phyloP scores from a whole-genome alignment of 2,329 filamentous ascomycete species.

The Plectosphaerella cucumerina region DNA sequence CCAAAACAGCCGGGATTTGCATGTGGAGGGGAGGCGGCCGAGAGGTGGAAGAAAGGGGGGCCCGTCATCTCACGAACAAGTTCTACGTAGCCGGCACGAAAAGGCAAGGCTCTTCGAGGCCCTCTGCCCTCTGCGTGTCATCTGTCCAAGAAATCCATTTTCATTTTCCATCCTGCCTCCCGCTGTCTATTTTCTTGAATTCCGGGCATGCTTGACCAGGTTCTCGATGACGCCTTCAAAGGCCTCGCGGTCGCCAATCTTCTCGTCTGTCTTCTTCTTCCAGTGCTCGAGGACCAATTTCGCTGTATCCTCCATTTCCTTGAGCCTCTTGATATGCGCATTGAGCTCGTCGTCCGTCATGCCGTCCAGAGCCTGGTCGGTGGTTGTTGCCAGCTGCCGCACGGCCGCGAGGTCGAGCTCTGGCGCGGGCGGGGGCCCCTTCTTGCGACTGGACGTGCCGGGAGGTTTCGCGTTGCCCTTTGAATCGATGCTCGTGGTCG shows the following conservation, averaged over 20 bases:
- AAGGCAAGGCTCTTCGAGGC: no score
- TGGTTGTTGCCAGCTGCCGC: constrained; percentile 75
- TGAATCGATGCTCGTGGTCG: constrained; percentile 55
- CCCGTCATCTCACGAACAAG: no score
- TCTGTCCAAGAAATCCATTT: no score
- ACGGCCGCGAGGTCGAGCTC: constrained; percentile 76
- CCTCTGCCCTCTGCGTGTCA: no score
- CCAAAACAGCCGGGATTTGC: no score
- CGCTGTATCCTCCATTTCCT: constrained; percentile 66
- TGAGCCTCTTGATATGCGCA: constrained; percentile 64
- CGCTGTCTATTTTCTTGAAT: constrained; percentile 64
- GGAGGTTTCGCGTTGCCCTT: constrained; percentile 44
- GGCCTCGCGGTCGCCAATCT: constrained; percentile 84
- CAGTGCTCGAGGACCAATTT: constrained; percentile 82
- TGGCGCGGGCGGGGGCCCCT: constrained; percentile 63
- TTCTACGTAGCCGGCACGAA: no score
- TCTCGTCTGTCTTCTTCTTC: constrained; percentile 80
- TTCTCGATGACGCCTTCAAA: constrained; percentile 98
- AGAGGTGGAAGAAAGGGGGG: no score
- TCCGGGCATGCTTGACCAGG: constrained; percentile 83
- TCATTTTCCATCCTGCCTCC: no score
- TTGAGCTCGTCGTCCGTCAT: constrained; percentile 75
- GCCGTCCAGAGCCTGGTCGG: constrained; percentile 74
- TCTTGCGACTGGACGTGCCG: constrained; percentile 37
- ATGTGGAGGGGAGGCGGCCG: no score